Evolutionary conservation across 1,139 yeast genomes (phyloP).

Genomic region (Pichia sp.): DNA sequence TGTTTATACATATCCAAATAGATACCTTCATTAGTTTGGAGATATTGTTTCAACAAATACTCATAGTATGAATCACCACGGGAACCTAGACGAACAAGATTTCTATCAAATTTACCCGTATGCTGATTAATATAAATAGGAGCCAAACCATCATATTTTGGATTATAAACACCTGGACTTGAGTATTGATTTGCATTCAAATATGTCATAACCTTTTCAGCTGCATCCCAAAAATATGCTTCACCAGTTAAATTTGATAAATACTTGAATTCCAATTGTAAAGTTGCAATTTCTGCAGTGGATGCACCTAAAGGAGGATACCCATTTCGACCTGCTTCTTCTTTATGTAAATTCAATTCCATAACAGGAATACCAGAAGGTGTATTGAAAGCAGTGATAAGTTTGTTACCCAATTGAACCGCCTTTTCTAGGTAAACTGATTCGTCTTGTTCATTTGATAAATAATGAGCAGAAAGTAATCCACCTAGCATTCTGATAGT

Average conservation of each 20-base stretch:
- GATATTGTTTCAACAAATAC: conserved; percentile 76
- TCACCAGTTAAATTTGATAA: conserved; percentile 78
- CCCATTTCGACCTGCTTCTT: conserved; percentile 55
- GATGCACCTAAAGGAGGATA: conserved; percentile 69
- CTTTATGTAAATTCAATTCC: conserved; percentile 64
- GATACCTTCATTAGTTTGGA: conserved; percentile 69
- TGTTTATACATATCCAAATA: conserved; percentile 73
- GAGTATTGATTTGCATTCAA: conserved; percentile 38
- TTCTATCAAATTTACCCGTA: conserved; percentile 62
- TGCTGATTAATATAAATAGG: conserved; percentile 78
- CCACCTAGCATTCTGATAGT: conserved; percentile 95
- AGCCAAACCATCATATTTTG: conserved; percentile 68
- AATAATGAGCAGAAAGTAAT: conserved; percentile 69
- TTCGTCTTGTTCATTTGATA: conserved; percentile 45
- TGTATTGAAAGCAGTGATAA: conserved; percentile 60
- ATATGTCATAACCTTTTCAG: conserved; percentile 63
- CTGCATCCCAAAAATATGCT: conserved; percentile 66
- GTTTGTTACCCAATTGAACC: conserved; percentile 46
- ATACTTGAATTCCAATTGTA: conserved; percentile 85
- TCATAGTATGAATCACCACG: conserved; percentile 94
- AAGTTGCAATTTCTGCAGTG: conserved; percentile 85
- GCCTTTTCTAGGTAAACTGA: conserved; percentile 74
- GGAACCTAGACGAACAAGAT: conserved; percentile 71
- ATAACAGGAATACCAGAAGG: conserved; percentile 69
- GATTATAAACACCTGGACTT: conserved; percentile 25